Percentiles rank a stretch among this genome's conserved stretches.
These are phyloP conservation scores for Porcisia hertigi DNA, from an alignment of 208 protist genomes.

Conservation along the genomic window DNA sequence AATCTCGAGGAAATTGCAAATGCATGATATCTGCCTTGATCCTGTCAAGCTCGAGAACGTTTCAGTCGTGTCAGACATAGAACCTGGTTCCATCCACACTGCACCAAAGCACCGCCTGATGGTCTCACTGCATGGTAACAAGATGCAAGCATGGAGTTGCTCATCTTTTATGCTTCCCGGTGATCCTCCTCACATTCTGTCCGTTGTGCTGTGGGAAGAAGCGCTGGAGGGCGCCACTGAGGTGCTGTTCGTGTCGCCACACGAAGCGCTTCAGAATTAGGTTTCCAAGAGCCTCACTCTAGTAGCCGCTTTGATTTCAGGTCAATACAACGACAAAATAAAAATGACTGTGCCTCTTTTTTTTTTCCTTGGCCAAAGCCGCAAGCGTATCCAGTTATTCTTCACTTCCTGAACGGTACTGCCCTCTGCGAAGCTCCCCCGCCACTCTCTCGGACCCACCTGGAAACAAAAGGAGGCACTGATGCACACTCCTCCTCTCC, in stretches of 20 bases:
- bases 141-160: slow-evolving; percentile 7
- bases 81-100: not conserved
- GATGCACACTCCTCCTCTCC: not conserved
- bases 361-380: not conserved
- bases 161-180: slow-evolving; percentile 6
- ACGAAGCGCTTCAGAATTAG: not conserved
- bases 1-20: slow-evolving; percentile 14
- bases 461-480: not conserved
- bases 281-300: not conserved
- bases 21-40: slow-evolving; percentile 13
- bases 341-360: no score
- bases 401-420: not conserved
- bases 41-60: not conserved
- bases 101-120: slow-evolving; percentile 1
- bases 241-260: slow-evolving; percentile 1
- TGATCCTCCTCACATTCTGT: not conserved
- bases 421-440: not conserved
- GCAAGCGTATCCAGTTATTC: not conserved
- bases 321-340: not conserved
- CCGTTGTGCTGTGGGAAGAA: not conserved
- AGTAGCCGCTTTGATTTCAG: not conserved
- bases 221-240: not conserved
- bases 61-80: not conserved
- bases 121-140: slow-evolving; percentile 16
- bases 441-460: not conserved